Conservation (phyloP, 352 stramenopile genomes). For the Pythium scleroteichum region DNA sequence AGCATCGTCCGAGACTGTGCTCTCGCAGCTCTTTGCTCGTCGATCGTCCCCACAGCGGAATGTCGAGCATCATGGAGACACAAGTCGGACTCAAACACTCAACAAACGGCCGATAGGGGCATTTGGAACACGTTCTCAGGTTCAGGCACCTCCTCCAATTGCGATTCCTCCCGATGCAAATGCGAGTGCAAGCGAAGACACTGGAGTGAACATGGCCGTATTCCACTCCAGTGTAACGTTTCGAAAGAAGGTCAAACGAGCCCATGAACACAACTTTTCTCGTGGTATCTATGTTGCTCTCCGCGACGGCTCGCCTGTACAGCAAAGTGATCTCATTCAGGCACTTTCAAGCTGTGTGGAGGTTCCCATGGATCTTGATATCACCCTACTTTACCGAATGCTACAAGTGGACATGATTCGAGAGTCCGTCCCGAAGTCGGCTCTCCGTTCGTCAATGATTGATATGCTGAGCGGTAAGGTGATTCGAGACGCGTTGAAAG, state of each 20-base stretch:
- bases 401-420: slow-evolving; percentile 51
- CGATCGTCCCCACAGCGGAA: neutral
- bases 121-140: slow-evolving; percentile 2
- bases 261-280: slow-evolving; percentile 89
- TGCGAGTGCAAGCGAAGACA: slow-evolving; percentile 6
- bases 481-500: slow-evolving; percentile 48
- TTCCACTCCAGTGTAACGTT: slow-evolving; percentile 46
- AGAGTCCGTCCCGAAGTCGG: slow-evolving; percentile 30
- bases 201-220: neutral
- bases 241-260: slow-evolving; percentile 80
- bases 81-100: neutral
- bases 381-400: slow-evolving; percentile 86
- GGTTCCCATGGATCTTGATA: slow-evolving; percentile 84
- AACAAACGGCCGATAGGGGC: slow-evolving; percentile 5
- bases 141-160: slow-evolving; percentile 13
- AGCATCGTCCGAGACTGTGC: slow-evolving; percentile 5
- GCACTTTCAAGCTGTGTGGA: slow-evolving; percentile 85
- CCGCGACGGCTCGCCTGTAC: slow-evolving; percentile 65
- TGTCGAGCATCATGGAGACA: neutral
- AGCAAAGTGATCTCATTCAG: slow-evolving; percentile 86
- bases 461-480: slow-evolving; percentile 36
- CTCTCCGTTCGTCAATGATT: slow-evolving; percentile 20
- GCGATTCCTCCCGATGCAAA: slow-evolving; percentile 11
- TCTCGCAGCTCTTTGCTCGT: slow-evolving; percentile 14
- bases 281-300: slow-evolving; percentile 83